Evolutionary conservation across 1,284 basidiomycete species (phyloP).

Genomic region (Meripilus lineatus): DNA sequence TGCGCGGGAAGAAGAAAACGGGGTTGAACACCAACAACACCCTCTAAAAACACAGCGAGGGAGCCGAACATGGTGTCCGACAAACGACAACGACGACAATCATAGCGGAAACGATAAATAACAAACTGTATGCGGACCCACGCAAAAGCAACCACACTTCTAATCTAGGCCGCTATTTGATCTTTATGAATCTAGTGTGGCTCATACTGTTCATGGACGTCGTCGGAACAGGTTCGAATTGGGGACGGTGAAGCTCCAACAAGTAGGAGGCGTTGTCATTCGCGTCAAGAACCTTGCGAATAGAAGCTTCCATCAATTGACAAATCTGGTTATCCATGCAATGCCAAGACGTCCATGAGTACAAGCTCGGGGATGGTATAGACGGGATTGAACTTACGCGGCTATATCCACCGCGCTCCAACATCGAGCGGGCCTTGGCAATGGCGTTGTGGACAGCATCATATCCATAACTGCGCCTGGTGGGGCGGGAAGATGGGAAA

Average conservation of each 20-base stretch:
- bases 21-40: too few relatives aligned
- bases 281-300: conserved; percentile 59
- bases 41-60: too few relatives aligned
- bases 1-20: too few relatives aligned
- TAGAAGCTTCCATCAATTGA: conserved; percentile 63
- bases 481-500: conserved; percentile 6
- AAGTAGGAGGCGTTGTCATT: conserved; percentile 61
- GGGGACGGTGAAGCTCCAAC: conserved; percentile 51
- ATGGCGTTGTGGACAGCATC: conserved; percentile 79
- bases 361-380: background rate
- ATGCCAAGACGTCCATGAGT: conserved; percentile 3
- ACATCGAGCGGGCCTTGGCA: conserved; percentile 55
- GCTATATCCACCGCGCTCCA: conserved; percentile 69
- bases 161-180: too few relatives aligned
- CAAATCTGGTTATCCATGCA: conserved; percentile 45
- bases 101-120: too few relatives aligned
- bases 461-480: conserved; percentile 65
- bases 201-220: too few relatives aligned
- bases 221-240: too few relatives aligned
- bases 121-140: too few relatives aligned
- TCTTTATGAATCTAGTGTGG: conserved; percentile 26
- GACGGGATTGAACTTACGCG: conserved; percentile 43
- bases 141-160: too few relatives aligned
- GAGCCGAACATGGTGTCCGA: too few relatives aligned
- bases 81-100: too few relatives aligned